Evolutionary conservation across 108 stramenopile genomes (phyloP).

Genomic region (Cyclotella kingstonii): DNA sequence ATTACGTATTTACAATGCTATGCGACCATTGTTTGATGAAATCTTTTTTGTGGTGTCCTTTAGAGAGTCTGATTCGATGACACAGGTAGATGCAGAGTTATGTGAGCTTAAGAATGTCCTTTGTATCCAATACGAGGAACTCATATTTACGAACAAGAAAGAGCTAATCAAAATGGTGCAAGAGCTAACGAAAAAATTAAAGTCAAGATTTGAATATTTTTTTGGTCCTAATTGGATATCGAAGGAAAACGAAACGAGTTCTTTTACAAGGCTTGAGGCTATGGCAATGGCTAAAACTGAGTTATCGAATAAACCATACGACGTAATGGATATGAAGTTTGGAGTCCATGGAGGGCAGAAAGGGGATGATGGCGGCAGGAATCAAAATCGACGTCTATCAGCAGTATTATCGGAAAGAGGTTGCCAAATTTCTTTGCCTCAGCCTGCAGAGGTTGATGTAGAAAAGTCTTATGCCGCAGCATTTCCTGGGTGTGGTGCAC

Average conservation of each 20-base stretch:
- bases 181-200: conserved; percentile 20
- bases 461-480: conserved; percentile 26
- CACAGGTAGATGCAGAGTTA: conserved; percentile 1
- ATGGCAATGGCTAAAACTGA: conserved; percentile 9
- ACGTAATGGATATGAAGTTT: conserved; percentile 17
- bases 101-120: conserved; percentile 44
- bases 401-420: conserved; percentile 17
- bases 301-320: conserved; percentile 12
- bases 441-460: conserved; percentile 2
- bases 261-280: conserved; percentile 16
- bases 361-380: not conserved
- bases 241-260: conserved; percentile 4
- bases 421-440: conserved; percentile 28
- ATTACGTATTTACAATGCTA: conserved; percentile 23
- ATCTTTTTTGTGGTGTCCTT: conserved; percentile 35
- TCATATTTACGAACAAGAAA: conserved; percentile 18
- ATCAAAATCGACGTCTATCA: conserved; percentile 17
- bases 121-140: conserved; percentile 36
- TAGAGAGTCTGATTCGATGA: not conserved
- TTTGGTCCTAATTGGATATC: conserved; percentile 19
- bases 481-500: conserved; percentile 27
- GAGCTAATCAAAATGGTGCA: conserved; percentile 25
- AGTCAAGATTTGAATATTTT: conserved; percentile 22
- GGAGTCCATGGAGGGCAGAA: conserved; percentile 20
- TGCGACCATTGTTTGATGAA: conserved; percentile 34